phyloP scores from a whole-genome alignment of 305 asterid species.

The Plantago rigida region DNA sequence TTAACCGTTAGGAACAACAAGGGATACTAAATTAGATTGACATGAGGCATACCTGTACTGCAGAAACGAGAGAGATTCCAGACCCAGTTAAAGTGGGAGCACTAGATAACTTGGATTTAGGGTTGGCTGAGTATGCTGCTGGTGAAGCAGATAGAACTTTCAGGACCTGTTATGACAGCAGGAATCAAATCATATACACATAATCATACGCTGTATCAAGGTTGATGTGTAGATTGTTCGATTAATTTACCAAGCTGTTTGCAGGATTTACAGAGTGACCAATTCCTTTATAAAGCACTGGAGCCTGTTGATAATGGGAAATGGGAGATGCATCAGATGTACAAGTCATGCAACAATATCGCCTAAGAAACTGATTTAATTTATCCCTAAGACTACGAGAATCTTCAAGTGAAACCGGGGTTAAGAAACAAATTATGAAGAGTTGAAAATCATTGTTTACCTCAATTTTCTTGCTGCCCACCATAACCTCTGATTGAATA shows the following conservation, averaged over 20 bases:
- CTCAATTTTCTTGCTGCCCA: conserved; percentile 61
- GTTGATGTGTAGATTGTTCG: background rate
- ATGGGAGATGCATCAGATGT: conserved; percentile 13
- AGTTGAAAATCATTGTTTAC: conserved; percentile 25
- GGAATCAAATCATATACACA: background rate
- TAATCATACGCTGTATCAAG: background rate
- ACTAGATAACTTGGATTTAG: conserved; percentile 51
- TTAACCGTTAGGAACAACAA: too few species aligned
- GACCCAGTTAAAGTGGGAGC: conserved; percentile 72
- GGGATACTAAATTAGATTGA: conserved; percentile 9
- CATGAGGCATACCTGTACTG: conserved; percentile 53
- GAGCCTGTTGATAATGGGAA: conserved; percentile 43
- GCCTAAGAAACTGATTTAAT: background rate
- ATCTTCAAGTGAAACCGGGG: background rate
- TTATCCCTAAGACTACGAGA: background rate
- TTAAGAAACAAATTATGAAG: background rate
- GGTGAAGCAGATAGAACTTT: conserved; percentile 77
- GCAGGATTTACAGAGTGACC: conserved; percentile 72
- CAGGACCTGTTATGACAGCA: conserved; percentile 37
- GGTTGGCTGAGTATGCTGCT: conserved; percentile 76
- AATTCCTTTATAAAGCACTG: conserved; percentile 72
- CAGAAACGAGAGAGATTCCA: conserved; percentile 65
- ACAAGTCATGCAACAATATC: conserved; percentile 5
- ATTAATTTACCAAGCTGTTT: conserved; percentile 53
- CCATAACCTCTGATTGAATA: conserved; percentile 55